Percentiles rank a stretch among this genome's conserved stretches.
Evolutionary conservation across 2,329 filamentous ascomycete genomes (phyloP).

Genomic region (Xenosphaeropsis pyriputrescens): DNA sequence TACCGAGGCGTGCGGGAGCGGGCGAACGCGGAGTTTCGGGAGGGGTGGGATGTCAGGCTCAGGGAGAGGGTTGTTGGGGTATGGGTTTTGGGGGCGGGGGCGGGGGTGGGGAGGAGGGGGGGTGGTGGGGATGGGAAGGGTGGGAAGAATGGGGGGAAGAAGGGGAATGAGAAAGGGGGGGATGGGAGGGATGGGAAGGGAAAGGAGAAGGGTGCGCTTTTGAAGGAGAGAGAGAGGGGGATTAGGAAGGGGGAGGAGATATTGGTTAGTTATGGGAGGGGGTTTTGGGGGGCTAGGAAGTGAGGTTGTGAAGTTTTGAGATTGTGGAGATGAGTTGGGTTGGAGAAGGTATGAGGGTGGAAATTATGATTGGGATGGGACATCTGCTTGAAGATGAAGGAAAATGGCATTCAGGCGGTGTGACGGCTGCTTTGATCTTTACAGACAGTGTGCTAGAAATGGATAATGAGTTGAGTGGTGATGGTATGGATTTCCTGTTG

Average conservation of each 20-base stretch:
- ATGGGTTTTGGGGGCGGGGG: constrained; percentile 34
- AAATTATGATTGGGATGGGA: no score
- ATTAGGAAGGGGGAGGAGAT: constrained; percentile 48
- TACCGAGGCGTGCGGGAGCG: constrained; percentile 37
- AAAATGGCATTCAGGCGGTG: no score
- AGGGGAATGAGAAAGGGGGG: constrained; percentile 41
- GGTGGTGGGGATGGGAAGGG: constrained; percentile 5
- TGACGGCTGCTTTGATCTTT: no score
- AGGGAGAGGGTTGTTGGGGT: constrained; percentile 40
- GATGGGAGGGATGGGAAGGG: constrained; percentile 41
- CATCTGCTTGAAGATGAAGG: no score
- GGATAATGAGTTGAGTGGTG: no score
- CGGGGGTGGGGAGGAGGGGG: constrained; percentile 17
- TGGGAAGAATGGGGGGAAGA: constrained; percentile 30
- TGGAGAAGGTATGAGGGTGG: no score
- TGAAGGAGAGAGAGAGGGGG: no score
- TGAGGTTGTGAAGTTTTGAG: constrained; percentile 3
- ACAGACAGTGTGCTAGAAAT: no score
- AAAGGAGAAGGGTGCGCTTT: no score
- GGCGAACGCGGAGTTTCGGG: constrained; percentile 33
- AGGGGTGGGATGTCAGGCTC: constrained; percentile 37
- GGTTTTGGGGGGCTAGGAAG: constrained; percentile 43
- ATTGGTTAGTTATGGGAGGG: constrained; percentile 51
- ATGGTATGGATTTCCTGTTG: no score
- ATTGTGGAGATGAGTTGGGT: neutral